Conservation (phyloP, 305 asterid species). For the Fraxinus sp. region DNA sequence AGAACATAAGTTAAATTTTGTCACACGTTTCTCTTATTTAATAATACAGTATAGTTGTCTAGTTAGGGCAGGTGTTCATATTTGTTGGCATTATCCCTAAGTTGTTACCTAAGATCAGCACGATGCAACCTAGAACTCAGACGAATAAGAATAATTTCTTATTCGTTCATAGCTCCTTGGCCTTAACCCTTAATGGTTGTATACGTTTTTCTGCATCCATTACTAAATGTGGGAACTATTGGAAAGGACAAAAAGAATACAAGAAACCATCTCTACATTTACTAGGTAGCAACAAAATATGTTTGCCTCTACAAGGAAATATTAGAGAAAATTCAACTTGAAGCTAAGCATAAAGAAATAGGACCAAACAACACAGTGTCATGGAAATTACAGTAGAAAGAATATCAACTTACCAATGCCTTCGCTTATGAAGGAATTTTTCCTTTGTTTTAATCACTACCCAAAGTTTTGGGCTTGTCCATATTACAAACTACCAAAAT, state of each 20-base stretch:
- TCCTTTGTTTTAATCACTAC: constrained; percentile 8
- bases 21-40: background rate
- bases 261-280: background rate
- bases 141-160: background rate
- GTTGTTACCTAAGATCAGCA: background rate
- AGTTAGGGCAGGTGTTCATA: background rate
- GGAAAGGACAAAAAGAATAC: background rate
- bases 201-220: background rate
- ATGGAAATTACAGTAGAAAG: constrained; percentile 23
- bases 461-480: constrained; percentile 9
- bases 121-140: background rate
- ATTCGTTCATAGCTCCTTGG: background rate
- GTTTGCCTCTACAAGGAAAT: background rate
- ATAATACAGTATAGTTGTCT: background rate
- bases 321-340: background rate
- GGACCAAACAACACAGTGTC: constrained; percentile 11
- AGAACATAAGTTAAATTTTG: background rate
- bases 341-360: background rate
- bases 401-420: constrained; percentile 9
- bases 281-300: background rate
- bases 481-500: constrained; percentile 2
- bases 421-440: background rate
- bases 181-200: background rate
- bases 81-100: background rate
- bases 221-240: background rate